phyloP scores from a whole-genome alignment of 2,329 filamentous ascomycete genomes.

The Trichophyton mentagrophytes region DNA sequence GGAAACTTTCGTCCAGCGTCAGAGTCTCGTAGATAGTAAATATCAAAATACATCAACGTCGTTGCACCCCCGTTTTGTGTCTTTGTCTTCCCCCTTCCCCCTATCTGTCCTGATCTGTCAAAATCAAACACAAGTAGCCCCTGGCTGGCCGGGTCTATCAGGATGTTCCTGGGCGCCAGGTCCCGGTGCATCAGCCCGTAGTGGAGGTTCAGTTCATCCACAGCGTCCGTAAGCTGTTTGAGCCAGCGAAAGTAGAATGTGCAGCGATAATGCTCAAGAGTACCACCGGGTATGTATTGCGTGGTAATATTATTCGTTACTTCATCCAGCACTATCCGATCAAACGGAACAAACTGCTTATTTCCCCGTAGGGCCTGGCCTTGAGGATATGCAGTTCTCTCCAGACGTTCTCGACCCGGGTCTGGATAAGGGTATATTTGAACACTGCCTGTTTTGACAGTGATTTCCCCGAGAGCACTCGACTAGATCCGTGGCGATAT shows the following conservation, averaged over 20 bases:
- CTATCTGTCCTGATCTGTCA: conserved; percentile 6
- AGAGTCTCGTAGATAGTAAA: conserved; percentile 10
- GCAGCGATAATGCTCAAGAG: conserved; percentile 4
- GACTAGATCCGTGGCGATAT: conserved; percentile 7
- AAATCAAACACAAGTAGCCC: conserved; percentile 6
- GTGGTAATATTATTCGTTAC: conserved; percentile 3
- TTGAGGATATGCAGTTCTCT: conserved; percentile 8
- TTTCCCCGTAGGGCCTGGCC: conserved; percentile 1
- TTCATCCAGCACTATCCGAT: conserved; percentile 9
- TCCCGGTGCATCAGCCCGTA: conserved; percentile 10
- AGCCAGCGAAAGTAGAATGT: conserved; percentile 9
- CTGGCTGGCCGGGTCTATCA: conserved; percentile 3
- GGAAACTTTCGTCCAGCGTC: conserved; percentile 1
- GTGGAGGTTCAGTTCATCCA: conserved; percentile 8
- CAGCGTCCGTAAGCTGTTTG: conserved; percentile 6
- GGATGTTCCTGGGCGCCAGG: conserved; percentile 9
- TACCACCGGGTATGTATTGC: conserved; percentile 7
- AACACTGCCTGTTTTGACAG: conserved; percentile 3
- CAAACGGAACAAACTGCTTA: conserved; percentile 3
- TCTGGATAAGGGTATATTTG: conserved; percentile 8
- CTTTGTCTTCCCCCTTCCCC: not conserved
- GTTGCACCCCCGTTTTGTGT: not conserved
- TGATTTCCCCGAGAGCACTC: not conserved
- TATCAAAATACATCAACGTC: conserved; percentile 6
- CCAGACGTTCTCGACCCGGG: conserved; percentile 7